A percentile compares a stretch with the other conserved stretches of the same genome.
These are phyloP conservation scores for Xerocomellus dryophilus DNA, from an alignment of 768 basidiomycete genomes.

Conservation along the genomic window DNA sequence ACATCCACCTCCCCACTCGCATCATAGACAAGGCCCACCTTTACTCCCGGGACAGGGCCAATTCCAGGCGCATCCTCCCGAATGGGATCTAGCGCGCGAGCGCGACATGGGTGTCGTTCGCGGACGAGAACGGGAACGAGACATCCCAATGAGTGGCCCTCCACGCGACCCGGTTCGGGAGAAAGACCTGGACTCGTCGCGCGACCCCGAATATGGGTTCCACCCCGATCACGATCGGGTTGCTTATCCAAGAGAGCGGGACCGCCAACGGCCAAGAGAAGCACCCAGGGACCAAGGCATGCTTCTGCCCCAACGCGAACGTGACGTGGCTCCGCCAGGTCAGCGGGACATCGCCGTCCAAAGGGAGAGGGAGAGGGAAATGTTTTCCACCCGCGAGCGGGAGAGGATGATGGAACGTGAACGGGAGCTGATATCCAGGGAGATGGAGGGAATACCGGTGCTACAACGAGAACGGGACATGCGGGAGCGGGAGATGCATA, in stretches of 20 bases:
- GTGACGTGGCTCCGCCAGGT: slow-evolving; percentile 14
- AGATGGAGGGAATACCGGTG: slow-evolving; percentile 22
- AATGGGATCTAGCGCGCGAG: slow-evolving; percentile 27
- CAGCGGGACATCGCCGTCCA: slow-evolving; percentile 26
- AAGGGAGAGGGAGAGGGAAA: slow-evolving; percentile 25
- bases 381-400: slow-evolving; percentile 18
- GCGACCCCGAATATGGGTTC: slow-evolving; percentile 24
- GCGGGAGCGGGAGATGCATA: slow-evolving; percentile 27
- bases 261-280: slow-evolving; percentile 22
- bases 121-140: slow-evolving; percentile 28
- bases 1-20: slow-evolving; percentile 25
- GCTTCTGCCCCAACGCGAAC: slow-evolving; percentile 25
- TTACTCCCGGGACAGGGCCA: slow-evolving; percentile 32
- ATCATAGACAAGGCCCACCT: slow-evolving; percentile 16
- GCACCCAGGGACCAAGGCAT: slow-evolving; percentile 15
- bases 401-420: slow-evolving; percentile 25
- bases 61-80: slow-evolving; percentile 29
- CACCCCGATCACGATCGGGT: slow-evolving; percentile 23
- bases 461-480: slow-evolving; percentile 26
- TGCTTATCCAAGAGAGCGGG: slow-evolving; percentile 25
- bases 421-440: slow-evolving; percentile 22
- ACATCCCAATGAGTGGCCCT: slow-evolving; percentile 18
- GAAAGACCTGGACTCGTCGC: slow-evolving; percentile 23
- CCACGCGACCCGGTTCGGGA: slow-evolving; percentile 25
- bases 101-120: slow-evolving; percentile 15